Evolutionary conservation across 2,329 filamentous ascomycete species (phyloP).

Genomic region (Incumbomyces delicatus): DNA sequence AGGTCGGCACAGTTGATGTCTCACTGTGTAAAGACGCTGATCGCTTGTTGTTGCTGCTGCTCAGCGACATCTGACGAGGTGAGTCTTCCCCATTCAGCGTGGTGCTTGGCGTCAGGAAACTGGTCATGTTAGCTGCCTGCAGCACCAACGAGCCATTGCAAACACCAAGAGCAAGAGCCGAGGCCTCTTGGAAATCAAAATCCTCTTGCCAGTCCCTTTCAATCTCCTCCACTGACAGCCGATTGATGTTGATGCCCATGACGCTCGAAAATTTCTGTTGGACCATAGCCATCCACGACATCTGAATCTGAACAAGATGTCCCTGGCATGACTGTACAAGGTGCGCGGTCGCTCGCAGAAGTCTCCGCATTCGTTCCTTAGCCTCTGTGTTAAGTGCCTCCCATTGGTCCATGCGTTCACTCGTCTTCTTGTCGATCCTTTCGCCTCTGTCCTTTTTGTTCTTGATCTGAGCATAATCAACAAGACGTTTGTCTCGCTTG

Average conservation of each 20-base stretch:
- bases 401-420: slow-evolving; percentile 79
- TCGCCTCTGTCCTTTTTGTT: slow-evolving; percentile 70
- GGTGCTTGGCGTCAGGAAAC: slow-evolving; percentile 48
- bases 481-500: slow-evolving; percentile 83
- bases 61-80: slow-evolving; percentile 40
- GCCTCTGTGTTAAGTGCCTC: slow-evolving; percentile 83
- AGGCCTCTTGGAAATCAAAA: slow-evolving; percentile 64
- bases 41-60: slow-evolving; percentile 38
- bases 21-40: slow-evolving; percentile 18
- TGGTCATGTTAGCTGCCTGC: slow-evolving; percentile 48
- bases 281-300: slow-evolving; percentile 73
- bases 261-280: slow-evolving; percentile 42
- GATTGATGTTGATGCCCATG: slow-evolving; percentile 64
- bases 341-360: slow-evolving; percentile 72
- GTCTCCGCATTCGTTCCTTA: slow-evolving; percentile 79
- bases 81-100: slow-evolving; percentile 31
- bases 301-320: slow-evolving; percentile 77
- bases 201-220: slow-evolving; percentile 69
- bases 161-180: slow-evolving; percentile 61
- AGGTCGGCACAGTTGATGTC: slow-evolving; percentile 4
- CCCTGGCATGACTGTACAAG: slow-evolving; percentile 73
- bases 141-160: slow-evolving; percentile 61
- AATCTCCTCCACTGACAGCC: slow-evolving; percentile 62
- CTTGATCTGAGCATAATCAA: slow-evolving; percentile 77
- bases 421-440: slow-evolving; percentile 75